These are phyloP conservation scores for Grosmannia clavigera DNA, from an alignment of 2,329 filamentous ascomycete species.

Conservation along the genomic window DNA sequence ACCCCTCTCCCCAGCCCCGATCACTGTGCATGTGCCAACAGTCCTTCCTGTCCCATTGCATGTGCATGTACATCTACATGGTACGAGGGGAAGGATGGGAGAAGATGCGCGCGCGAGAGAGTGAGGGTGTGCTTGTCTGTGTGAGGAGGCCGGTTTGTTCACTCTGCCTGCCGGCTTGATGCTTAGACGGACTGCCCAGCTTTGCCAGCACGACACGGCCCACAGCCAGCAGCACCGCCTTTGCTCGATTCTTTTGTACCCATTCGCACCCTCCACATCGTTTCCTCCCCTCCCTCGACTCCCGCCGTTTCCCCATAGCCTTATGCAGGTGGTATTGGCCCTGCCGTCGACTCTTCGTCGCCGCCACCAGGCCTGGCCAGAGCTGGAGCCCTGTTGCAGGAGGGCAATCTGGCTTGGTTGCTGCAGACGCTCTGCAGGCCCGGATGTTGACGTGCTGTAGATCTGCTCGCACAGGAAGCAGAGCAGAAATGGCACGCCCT, in stretches of 20 bases:
- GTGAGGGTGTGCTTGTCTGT: not conserved
- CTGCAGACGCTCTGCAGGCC: slow-evolving; percentile 2
- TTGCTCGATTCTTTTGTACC: not conserved
- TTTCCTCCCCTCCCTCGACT: not conserved
- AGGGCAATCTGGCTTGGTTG: not conserved
- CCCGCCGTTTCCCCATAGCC: not conserved
- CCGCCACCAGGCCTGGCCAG: not conserved
- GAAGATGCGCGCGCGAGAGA: not conserved
- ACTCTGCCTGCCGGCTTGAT: too few relatives aligned
- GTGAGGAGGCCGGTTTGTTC: not conserved
- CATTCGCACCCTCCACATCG: not conserved
- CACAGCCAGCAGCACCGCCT: not conserved
- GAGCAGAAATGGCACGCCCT: not conserved
- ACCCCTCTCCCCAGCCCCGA: not conserved
- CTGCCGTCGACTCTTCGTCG: not conserved
- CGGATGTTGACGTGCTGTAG: not conserved
- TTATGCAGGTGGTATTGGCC: not conserved
- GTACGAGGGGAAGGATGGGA: not conserved
- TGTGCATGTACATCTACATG: not conserved
- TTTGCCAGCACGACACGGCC: not conserved
- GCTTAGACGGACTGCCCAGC: too few relatives aligned
- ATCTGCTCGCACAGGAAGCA: not conserved
- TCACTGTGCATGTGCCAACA: not conserved
- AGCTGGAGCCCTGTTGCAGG: not conserved
- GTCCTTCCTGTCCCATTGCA: not conserved